A percentile compares a stretch with the other conserved stretches of the same genome.
Evolutionary conservation across 495 filamentous ascomycete species (phyloP).

Genomic region (Bacidia rubella): DNA sequence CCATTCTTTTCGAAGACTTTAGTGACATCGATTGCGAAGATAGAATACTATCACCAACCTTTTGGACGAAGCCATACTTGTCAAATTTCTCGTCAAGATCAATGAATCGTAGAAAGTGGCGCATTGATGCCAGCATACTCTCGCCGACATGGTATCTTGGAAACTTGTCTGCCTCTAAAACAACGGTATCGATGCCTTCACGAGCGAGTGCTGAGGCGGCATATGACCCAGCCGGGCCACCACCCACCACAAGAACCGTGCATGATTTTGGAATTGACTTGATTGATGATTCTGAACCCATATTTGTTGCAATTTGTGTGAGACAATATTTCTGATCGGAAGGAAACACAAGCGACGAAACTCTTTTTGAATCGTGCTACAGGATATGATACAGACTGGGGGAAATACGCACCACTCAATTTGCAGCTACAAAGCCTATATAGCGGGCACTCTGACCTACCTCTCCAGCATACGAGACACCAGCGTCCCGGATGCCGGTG

Average conservation of each 20-base stretch:
- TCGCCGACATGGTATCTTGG: constrained; percentile 37
- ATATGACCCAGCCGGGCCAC: constrained; percentile 36
- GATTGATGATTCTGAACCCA: too few species aligned
- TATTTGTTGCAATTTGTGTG: too few species aligned
- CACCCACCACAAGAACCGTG: constrained; percentile 33
- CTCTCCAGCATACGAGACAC: too few species aligned
- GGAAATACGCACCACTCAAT: too few species aligned
- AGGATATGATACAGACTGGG: neutral
- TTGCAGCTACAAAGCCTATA: too few species aligned
- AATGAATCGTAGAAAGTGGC: constrained; percentile 36
- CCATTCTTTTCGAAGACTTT: constrained; percentile 29
- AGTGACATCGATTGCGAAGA: neutral
- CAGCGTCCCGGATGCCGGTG: too few species aligned
- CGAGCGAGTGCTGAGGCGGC: constrained; percentile 29
- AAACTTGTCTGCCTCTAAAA: constrained; percentile 34
- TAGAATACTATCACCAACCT: constrained; percentile 21
- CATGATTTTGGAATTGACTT: constrained; percentile 25
- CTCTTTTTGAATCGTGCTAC: neutral
- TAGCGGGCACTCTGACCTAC: too few species aligned
- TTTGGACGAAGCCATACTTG: constrained; percentile 30
- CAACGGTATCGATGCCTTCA: constrained; percentile 29
- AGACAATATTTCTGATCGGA: too few species aligned
- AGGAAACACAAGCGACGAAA: neutral
- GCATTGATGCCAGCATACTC: constrained; percentile 36
- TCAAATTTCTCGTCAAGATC: constrained; percentile 31